These are phyloP conservation scores for Suhomyces chickasaworum DNA, from an alignment of 1,139 yeast species.

Conservation along the genomic window DNA sequence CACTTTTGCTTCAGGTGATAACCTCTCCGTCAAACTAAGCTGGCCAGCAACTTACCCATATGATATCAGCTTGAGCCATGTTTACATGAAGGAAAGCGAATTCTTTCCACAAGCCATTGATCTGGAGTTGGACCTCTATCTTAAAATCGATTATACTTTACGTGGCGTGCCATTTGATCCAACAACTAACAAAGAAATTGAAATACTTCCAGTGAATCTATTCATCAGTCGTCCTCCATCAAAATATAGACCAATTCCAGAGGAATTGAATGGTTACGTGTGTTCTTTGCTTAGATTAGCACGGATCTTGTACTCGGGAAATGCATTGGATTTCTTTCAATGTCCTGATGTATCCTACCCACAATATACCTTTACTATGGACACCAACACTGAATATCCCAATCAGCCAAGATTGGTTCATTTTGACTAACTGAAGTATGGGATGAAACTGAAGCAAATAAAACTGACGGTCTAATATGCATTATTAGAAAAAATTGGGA, in stretches of 20 bases:
- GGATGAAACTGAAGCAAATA: no score
- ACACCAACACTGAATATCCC: background rate
- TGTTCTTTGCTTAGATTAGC: background rate
- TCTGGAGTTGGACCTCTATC: background rate
- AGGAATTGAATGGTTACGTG: background rate
- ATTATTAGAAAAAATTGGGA: no score
- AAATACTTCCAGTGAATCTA: background rate
- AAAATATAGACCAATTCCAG: background rate
- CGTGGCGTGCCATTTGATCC: background rate
- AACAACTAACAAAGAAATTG: background rate
- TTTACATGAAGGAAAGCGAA: background rate
- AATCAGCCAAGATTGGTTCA: background rate
- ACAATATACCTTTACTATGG: background rate
- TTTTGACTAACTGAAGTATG: background rate
- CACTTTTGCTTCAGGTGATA: constrained; percentile 1
- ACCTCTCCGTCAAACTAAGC: background rate
- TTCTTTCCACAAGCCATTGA: background rate
- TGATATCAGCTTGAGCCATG: background rate
- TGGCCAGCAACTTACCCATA: constrained; percentile 3
- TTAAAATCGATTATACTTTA: background rate
- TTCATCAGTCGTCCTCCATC: constrained; percentile 1
- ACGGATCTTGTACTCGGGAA: background rate
- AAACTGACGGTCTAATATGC: background rate
- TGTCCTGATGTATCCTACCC: background rate
- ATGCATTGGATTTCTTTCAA: background rate